Evolutionary conservation across 495 filamentous ascomycete genomes (phyloP).

Genomic region (Aspergillus carlsbadensis): DNA sequence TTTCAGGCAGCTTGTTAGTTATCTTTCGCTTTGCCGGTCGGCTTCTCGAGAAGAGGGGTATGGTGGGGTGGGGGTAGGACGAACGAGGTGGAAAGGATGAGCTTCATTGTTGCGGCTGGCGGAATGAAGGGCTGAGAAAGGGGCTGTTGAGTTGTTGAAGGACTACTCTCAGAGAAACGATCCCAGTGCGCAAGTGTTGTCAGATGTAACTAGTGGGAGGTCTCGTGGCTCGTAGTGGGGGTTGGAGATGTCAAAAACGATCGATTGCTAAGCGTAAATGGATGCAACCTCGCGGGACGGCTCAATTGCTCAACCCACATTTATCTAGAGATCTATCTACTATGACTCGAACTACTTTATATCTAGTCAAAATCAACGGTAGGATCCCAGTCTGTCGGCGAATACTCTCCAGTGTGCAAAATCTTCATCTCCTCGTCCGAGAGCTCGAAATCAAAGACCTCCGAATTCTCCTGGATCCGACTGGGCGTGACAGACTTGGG

Average conservation of each 20-base stretch:
- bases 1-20: constrained; percentile 16
- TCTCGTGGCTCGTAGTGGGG: neutral
- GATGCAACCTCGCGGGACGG: constrained; percentile 9
- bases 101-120: constrained; percentile 53
- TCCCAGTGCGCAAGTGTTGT: neutral
- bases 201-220: neutral
- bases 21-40: neutral
- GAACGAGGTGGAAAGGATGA: constrained; percentile 88
- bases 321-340: neutral
- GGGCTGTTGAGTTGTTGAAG: neutral
- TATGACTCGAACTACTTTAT: neutral
- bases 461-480: constrained; percentile 67
- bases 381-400: constrained; percentile 62
- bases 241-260: neutral
- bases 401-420: constrained; percentile 58
- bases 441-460: constrained; percentile 82
- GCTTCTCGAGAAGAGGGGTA: neutral
- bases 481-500: constrained; percentile 59
- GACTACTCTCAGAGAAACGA: neutral
- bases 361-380: constrained; percentile 49
- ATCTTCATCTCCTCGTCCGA: constrained; percentile 54
- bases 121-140: neutral
- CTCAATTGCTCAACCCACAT: neutral
- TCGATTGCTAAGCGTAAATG: constrained; percentile 24
- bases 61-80: constrained; percentile 22